Evolutionary conservation across 1,284 basidiomycete species (phyloP).

Genomic region (Athelia psychrophila): DNA sequence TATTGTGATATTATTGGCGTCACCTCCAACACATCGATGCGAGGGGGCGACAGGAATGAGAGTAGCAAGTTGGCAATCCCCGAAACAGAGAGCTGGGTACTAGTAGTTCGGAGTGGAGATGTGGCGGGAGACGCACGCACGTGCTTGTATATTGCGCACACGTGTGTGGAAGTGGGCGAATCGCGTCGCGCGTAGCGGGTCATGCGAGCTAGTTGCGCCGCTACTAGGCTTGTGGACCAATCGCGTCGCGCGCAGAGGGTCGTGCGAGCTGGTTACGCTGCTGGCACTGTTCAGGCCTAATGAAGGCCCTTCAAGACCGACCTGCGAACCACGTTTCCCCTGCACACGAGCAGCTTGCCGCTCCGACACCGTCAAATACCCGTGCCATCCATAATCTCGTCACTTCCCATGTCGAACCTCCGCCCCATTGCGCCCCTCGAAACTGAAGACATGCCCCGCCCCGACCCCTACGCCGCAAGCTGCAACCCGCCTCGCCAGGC

Average conservation of each 20-base stretch:
- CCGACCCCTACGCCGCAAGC: constrained; percentile 39
- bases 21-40: too few relatives aligned
- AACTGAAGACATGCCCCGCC: background rate
- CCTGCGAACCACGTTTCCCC: background rate
- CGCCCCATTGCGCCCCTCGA: background rate
- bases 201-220: background rate
- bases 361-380: background rate
- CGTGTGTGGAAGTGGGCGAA: background rate
- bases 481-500: constrained; percentile 58
- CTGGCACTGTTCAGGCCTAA: too few relatives aligned
- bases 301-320: background rate
- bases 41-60: too few relatives aligned
- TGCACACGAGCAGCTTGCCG: background rate
- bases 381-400: background rate
- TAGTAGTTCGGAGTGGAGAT: too few relatives aligned
- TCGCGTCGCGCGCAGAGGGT: background rate
- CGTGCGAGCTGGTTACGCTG: too few relatives aligned
- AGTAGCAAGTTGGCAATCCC: too few relatives aligned
- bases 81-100: too few relatives aligned
- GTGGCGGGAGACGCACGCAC: too few relatives aligned
- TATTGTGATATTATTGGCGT: too few relatives aligned
- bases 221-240: background rate
- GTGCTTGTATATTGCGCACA: too few relatives aligned
- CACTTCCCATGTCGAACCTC: background rate
- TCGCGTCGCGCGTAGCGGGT: background rate